These are phyloP conservation scores for Dionaea muscipula DNA, from an alignment of 179 eudicot species.

Conservation along the genomic window DNA sequence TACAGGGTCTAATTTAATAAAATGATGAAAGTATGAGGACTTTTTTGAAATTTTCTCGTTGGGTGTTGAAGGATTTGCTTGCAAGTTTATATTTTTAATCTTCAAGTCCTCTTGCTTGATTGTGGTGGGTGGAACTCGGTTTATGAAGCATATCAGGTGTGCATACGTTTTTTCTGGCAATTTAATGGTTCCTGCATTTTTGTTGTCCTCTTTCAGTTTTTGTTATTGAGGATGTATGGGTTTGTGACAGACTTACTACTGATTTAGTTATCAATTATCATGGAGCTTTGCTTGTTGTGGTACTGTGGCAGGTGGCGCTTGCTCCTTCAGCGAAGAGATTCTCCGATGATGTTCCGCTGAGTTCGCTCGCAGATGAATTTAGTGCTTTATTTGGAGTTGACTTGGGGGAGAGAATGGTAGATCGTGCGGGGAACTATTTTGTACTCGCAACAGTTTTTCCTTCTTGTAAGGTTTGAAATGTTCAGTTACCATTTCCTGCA, in stretches of 20 bases:
- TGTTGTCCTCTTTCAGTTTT: too few relatives aligned
- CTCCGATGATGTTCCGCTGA: slow-evolving; percentile 31
- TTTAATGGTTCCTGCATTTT: too few relatives aligned
- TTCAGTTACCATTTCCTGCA: neutral
- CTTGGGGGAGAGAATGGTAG: slow-evolving; percentile 24
- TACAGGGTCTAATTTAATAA: too few relatives aligned
- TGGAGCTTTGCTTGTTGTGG: neutral
- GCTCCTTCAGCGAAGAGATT: slow-evolving; percentile 22
- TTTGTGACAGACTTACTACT: neutral
- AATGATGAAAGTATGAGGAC: too few relatives aligned
- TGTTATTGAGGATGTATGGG: neutral
- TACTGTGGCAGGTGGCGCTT: slow-evolving; percentile 59
- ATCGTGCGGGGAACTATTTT: slow-evolving; percentile 54
- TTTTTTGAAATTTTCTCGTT: too few relatives aligned
- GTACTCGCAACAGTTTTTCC: slow-evolving; percentile 71
- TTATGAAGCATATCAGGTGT: too few relatives aligned
- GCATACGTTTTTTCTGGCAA: too few relatives aligned
- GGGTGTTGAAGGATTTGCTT: too few relatives aligned
- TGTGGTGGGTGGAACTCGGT: too few relatives aligned
- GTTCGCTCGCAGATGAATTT: slow-evolving; percentile 48
- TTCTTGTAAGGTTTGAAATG: slow-evolving; percentile 53
- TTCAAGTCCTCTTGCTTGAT: too few relatives aligned
- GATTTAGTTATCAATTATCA: neutral
- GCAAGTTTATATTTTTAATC: too few relatives aligned
- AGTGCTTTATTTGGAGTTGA: slow-evolving; percentile 35